A percentile compares a stretch with the other conserved stretches of the same genome.
Conservation (phyloP, 2,329 filamentous ascomycete species). For the Exophiala phaeomuriformis region DNA sequence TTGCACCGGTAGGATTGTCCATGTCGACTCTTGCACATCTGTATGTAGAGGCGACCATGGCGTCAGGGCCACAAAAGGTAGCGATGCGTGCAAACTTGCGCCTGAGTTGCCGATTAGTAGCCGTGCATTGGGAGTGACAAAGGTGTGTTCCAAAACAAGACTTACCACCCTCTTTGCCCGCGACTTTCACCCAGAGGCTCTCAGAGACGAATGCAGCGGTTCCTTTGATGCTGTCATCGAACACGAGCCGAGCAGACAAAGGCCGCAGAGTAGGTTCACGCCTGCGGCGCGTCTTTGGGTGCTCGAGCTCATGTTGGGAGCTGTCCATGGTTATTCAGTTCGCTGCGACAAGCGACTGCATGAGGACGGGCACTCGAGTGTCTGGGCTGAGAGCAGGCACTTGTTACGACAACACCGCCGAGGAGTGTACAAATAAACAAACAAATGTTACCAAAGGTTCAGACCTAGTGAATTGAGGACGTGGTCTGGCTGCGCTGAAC, state of each 20-base stretch:
- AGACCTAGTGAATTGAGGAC: too few relatives aligned
- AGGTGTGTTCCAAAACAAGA: slow-evolving; percentile 7
- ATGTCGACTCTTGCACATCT: slow-evolving; percentile 56
- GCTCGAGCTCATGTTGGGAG: slow-evolving; percentile 37
- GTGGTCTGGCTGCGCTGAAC: neutral
- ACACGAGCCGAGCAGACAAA: slow-evolving; percentile 68
- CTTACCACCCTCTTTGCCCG: slow-evolving; percentile 40
- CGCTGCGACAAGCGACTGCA: neutral
- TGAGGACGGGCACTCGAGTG: neutral
- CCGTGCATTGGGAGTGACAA: slow-evolving; percentile 7
- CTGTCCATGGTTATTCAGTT: slow-evolving; percentile 36
- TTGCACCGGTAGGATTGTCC: slow-evolving; percentile 74
- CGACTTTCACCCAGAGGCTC: slow-evolving; percentile 73
- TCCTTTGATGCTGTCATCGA: slow-evolving; percentile 78
- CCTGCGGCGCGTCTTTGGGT: slow-evolving; percentile 47
- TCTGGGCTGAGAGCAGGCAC: too few relatives aligned
- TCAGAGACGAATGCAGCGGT: slow-evolving; percentile 81
- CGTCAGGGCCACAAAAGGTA: slow-evolving; percentile 40
- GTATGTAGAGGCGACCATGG: slow-evolving; percentile 38
- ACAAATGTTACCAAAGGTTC: too few relatives aligned
- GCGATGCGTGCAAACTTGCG: neutral
- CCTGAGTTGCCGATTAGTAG: slow-evolving; percentile 12
- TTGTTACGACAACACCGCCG: too few relatives aligned
- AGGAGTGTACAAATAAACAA: too few relatives aligned
- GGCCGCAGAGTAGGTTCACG: slow-evolving; percentile 45